phyloP scores from a whole-genome alignment of 140 eudicot genomes.

The Ambrosia hybrid region DNA sequence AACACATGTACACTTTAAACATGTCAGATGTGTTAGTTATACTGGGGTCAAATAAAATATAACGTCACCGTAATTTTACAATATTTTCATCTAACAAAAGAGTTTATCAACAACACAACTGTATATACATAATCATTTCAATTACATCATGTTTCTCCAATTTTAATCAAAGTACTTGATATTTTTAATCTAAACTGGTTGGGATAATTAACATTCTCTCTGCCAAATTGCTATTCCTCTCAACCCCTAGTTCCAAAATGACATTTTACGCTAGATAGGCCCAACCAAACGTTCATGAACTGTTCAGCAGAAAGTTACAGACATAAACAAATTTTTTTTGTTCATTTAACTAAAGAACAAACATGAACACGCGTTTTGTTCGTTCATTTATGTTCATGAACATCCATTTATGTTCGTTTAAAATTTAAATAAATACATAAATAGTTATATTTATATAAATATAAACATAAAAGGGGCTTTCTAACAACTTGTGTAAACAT shows the following conservation, averaged over 20 bases:
- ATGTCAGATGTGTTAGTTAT: not conserved
- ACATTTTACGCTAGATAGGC: not conserved
- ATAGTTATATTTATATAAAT: no score
- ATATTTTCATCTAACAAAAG: not conserved
- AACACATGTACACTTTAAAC: not conserved
- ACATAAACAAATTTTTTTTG: no score
- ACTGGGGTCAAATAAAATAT: not conserved
- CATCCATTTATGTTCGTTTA: no score
- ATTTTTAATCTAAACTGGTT: not conserved
- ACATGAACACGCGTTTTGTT: no score
- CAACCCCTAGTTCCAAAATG: constrained; percentile 5
- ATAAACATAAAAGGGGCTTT: no score
- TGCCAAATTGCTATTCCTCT: not conserved
- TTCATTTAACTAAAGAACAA: no score
- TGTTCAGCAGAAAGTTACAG: no score
- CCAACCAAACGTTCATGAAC: no score
- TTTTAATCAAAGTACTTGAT: constrained; percentile 2
- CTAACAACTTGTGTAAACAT: no score
- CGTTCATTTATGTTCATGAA: no score
- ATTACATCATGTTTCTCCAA: not conserved
- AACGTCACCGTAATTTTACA: not conserved
- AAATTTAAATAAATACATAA: no score
- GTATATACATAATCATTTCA: not conserved
- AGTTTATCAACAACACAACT: not conserved
- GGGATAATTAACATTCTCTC: not conserved